These are phyloP conservation scores for Melastoma candidum DNA, from an alignment of 441 rosid species.

Conservation along the genomic window DNA sequence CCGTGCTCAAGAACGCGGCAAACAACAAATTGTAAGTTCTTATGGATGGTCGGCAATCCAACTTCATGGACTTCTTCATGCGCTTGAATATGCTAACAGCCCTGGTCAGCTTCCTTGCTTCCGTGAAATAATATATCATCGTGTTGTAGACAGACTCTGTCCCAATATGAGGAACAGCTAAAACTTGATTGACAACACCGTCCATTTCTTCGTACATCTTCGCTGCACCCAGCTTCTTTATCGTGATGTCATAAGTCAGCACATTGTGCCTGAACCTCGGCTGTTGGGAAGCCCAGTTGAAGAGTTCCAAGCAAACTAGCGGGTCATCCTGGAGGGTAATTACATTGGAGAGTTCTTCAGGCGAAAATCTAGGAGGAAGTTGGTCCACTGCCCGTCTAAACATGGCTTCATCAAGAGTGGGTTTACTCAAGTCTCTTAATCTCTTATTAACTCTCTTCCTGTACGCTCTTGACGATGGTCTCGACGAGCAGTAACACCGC, in stretches of 20 bases:
- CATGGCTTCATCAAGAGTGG: constrained; percentile 41
- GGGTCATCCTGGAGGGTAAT: constrained; percentile 58
- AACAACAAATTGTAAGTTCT: constrained; percentile 69
- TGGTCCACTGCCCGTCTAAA: constrained; percentile 38
- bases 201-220: constrained; percentile 89
- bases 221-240: constrained; percentile 78
- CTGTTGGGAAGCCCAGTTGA: constrained; percentile 78
- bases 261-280: constrained; percentile 62
- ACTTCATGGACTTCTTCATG: constrained; percentile 45
- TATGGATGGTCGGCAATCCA: constrained; percentile 66
- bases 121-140: constrained; percentile 59
- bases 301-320: constrained; percentile 66
- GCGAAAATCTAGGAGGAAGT: constrained; percentile 61
- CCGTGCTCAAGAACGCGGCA: constrained; percentile 66
- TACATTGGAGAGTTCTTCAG: constrained; percentile 52
- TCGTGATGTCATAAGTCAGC: constrained; percentile 51
- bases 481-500: constrained; percentile 36
- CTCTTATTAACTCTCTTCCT: constrained; percentile 58
- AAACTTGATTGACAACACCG: constrained; percentile 68
- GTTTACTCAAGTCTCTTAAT: constrained; percentile 32
- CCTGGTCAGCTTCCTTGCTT: constrained; percentile 69
- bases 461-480: constrained; percentile 39
- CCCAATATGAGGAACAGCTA: constrained; percentile 54
- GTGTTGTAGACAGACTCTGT: constrained; percentile 69
- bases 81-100: constrained; percentile 82